Percentiles rank a stretch among this genome's conserved stretches.
These are phyloP conservation scores for Pichia sp. DNA, from an alignment of 1,139 yeast genomes.

Conservation along the genomic window DNA sequence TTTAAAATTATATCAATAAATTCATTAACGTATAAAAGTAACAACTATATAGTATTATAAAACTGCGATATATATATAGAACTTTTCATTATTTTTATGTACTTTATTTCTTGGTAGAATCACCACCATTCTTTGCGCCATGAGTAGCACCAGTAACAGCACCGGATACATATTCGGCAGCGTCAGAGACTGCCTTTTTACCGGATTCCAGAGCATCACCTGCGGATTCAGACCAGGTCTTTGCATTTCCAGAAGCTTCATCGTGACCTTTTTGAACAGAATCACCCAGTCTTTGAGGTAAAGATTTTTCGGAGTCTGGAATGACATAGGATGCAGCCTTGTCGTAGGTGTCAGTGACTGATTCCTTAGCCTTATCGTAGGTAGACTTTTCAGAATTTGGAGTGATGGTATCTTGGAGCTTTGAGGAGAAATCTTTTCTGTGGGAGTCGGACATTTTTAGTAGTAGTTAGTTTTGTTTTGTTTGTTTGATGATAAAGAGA, in stretches of 20 bases:
- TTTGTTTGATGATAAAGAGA: neutral
- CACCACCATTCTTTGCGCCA: conserved; percentile 34
- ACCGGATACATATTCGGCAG: conserved; percentile 52
- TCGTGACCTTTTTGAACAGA: conserved; percentile 27
- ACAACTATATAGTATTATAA: too few species aligned
- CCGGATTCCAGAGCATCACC: conserved; percentile 54
- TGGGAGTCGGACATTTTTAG: conserved; percentile 62
- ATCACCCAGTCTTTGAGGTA: conserved; percentile 63
- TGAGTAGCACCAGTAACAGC: conserved; percentile 53
- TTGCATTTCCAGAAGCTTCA: conserved; percentile 17
- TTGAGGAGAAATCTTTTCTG: conserved; percentile 70
- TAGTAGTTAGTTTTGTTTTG: neutral
- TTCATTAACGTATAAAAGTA: too few species aligned
- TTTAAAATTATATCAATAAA: too few species aligned
- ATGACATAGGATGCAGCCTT: conserved; percentile 49
- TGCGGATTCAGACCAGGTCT: conserved; percentile 36
- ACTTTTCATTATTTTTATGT: too few species aligned
- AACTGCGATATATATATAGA: too few species aligned
- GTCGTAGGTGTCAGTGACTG: conserved; percentile 60
- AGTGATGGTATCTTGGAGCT: conserved; percentile 57
- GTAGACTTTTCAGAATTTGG: conserved; percentile 69
- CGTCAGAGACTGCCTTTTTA: conserved; percentile 53
- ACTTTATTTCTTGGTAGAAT: conserved; percentile 1
- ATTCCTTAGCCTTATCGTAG: conserved; percentile 65
- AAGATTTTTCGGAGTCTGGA: conserved; percentile 63